Percentiles rank a stretch among this genome's conserved stretches.
phyloP scores from a whole-genome alignment of 257 asterid genomes.

The Lavandula angustifolia region DNA sequence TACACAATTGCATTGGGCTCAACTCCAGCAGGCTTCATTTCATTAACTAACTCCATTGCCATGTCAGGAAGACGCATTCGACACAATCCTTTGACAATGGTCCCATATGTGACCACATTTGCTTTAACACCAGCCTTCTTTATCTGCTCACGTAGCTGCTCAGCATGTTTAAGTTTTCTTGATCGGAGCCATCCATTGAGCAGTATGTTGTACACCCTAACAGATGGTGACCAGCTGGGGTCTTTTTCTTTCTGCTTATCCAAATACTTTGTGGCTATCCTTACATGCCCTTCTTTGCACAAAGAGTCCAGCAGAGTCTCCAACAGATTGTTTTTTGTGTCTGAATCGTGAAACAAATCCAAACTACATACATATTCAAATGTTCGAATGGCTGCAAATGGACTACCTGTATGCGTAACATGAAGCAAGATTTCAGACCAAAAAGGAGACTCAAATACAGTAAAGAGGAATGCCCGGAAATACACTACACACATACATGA shows the following conservation, averaged over 20 bases:
- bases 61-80: slow-evolving; percentile 54
- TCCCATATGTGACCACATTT: slow-evolving; percentile 75
- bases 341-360: slow-evolving; percentile 40
- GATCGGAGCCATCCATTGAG: slow-evolving; percentile 77
- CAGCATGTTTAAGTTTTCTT: slow-evolving; percentile 61
- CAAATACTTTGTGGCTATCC: slow-evolving; percentile 61
- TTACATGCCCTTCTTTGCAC: slow-evolving; percentile 77
- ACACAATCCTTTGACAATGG: slow-evolving; percentile 81
- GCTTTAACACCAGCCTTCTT: slow-evolving; percentile 58
- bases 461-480: not conserved
- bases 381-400: slow-evolving; percentile 61
- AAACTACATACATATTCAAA: slow-evolving; percentile 57
- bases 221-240: slow-evolving; percentile 59
- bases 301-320: slow-evolving; percentile 73
- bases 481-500: not conserved
- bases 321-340: slow-evolving; percentile 45
- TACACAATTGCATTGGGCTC: slow-evolving; percentile 71
- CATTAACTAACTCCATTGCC: slow-evolving; percentile 60
- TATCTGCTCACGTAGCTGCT: slow-evolving; percentile 65
- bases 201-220: slow-evolving; percentile 62
- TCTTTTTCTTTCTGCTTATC: slow-evolving; percentile 44
- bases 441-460: not conserved
- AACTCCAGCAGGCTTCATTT: slow-evolving; percentile 62
- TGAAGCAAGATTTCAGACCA: slow-evolving; percentile 17
- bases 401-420: slow-evolving; percentile 51